Conservation (phyloP, 139 green algal species). For the Chlorella vulgaris region DNA sequence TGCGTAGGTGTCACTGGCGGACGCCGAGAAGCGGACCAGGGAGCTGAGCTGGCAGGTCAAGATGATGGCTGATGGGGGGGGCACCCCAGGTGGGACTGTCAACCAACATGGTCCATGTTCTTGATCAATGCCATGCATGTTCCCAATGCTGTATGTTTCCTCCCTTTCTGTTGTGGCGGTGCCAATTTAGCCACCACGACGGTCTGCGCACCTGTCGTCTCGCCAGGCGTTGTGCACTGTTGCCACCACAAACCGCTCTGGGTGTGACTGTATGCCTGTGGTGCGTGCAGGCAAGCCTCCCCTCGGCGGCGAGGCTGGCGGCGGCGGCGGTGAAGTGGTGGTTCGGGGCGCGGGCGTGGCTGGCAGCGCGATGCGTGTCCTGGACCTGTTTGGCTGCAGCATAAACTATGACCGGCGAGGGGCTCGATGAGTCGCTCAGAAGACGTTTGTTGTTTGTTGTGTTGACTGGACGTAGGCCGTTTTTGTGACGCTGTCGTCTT, state of each 20-base stretch:
- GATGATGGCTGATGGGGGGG: constrained; percentile 44
- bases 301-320: constrained; percentile 1
- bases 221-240: no score
- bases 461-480: no score
- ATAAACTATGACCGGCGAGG: constrained; percentile 42
- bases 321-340: not conserved
- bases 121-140: not conserved
- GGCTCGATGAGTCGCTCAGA: not conserved
- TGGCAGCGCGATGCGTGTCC: constrained; percentile 26
- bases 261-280: no score
- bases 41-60: constrained; percentile 55
- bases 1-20: constrained; percentile 31
- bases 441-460: no score
- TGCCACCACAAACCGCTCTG: no score
- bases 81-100: constrained; percentile 12
- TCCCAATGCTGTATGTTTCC: no score
- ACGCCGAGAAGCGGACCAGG: constrained; percentile 46
- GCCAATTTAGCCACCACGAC: no score
- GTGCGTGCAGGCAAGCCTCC: constrained; percentile 19
- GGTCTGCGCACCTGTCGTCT: no score
- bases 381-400: constrained; percentile 57
- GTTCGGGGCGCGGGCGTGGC: not conserved
- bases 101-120: not conserved
- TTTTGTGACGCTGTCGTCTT: no score
- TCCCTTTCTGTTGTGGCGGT: no score